These are phyloP conservation scores for Taxawa tesnikishii DNA, from an alignment of 2,329 filamentous ascomycete genomes.

Conservation along the genomic window DNA sequence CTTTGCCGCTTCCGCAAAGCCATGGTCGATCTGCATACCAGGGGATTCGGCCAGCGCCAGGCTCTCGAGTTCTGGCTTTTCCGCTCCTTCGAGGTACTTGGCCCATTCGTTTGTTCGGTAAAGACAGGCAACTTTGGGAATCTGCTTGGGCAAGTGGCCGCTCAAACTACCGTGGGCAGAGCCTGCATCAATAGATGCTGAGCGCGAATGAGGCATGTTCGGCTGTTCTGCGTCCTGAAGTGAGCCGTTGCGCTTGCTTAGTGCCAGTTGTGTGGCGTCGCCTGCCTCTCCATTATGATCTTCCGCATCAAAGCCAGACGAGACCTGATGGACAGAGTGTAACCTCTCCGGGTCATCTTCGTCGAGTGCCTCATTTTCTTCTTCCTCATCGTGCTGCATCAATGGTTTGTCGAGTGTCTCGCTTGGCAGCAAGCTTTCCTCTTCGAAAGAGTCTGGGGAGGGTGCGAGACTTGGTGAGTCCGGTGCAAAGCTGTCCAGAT, in stretches of 20 bases:
- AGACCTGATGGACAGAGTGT: not conserved
- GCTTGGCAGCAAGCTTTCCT: too few relatives aligned
- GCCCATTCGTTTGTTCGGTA: constrained; percentile 96
- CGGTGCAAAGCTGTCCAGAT: constrained; percentile 33
- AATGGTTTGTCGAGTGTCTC: too few relatives aligned
- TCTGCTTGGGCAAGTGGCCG: constrained; percentile 53
- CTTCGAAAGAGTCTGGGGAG: too few relatives aligned
- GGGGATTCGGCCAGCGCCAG: not conserved
- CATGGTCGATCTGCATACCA: not conserved
- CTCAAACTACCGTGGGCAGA: constrained; percentile 30
- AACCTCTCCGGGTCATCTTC: constrained; percentile 3
- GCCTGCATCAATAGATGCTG: constrained; percentile 2
- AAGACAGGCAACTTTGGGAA: constrained; percentile 66
- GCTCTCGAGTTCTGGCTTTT: constrained; percentile 50
- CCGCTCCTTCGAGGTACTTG: constrained; percentile 71
- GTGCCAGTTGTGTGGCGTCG: not conserved
- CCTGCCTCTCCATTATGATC: too few relatives aligned
- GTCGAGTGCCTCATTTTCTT: constrained; percentile 5
- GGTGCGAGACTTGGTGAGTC: not conserved
- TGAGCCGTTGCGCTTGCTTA: not conserved
- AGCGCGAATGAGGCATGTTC: not conserved
- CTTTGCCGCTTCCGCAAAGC: not conserved
- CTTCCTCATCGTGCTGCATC: constrained; percentile 9
- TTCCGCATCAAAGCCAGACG: too few relatives aligned
- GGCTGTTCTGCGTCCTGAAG: not conserved